Conservation (phyloP, 75 land plant genomes). For the Pseudotsuga menziesii region DNA sequence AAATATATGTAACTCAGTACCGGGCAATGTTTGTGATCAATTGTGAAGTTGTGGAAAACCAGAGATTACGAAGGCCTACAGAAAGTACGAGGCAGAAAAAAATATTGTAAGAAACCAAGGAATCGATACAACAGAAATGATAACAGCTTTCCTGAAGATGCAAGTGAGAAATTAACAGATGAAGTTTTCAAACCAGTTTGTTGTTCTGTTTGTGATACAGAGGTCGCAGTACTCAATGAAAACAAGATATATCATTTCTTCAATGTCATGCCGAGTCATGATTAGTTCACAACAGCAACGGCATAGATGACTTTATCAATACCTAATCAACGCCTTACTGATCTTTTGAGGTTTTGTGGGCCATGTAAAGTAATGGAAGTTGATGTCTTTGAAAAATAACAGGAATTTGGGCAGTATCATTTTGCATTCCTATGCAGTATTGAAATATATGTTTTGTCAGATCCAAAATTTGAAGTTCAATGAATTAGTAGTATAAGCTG, state of each 20-base stretch:
- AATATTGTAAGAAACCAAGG: slow-evolving; percentile 18
- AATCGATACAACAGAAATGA: slow-evolving; percentile 7
- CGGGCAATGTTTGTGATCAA: slow-evolving; percentile 91
- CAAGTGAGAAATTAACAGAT: slow-evolving; percentile 8
- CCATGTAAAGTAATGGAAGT: not conserved
- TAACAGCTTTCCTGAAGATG: not conserved
- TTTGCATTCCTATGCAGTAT: not conserved
- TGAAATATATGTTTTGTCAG: too few species aligned
- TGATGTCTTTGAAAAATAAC: not conserved
- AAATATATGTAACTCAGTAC: slow-evolving; percentile 78
- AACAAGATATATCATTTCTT: slow-evolving; percentile 93
- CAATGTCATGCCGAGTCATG: slow-evolving; percentile 75
- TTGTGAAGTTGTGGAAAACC: slow-evolving; percentile 52
- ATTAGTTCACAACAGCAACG: not conserved
- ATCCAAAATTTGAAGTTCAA: too few species aligned
- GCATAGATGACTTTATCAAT: not conserved
- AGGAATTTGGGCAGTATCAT: not conserved
- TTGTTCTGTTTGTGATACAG: slow-evolving; percentile 80
- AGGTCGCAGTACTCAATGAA: slow-evolving; percentile 76
- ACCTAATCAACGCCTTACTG: not conserved
- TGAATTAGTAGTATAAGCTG: too few species aligned
- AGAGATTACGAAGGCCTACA: slow-evolving; percentile 16
- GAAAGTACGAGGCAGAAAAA: slow-evolving; percentile 18
- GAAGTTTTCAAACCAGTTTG: slow-evolving; percentile 52
- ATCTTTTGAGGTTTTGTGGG: not conserved